Evolutionary conservation across 108 stramenopile genomes (phyloP).

Genomic region (Cyclotella atomus): DNA sequence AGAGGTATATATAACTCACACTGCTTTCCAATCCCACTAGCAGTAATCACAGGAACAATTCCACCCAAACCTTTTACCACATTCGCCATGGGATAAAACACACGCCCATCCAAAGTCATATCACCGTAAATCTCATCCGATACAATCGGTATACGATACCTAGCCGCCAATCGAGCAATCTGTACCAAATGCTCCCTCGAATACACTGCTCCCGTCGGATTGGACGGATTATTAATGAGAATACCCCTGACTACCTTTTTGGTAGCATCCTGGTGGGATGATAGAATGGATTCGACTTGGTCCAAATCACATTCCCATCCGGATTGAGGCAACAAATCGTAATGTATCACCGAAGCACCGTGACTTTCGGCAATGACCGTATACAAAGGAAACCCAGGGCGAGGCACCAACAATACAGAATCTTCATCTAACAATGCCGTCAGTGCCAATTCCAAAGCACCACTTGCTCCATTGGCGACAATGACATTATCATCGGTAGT

Average conservation of each 20-base stretch:
- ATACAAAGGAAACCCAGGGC: conserved; percentile 93
- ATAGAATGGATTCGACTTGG: conserved; percentile 68
- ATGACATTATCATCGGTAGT: conserved; percentile 82
- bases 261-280: no score
- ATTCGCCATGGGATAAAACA: conserved; percentile 77
- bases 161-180: conserved; percentile 67
- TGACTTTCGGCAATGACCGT: conserved; percentile 88
- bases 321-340: conserved; percentile 73
- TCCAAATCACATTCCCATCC: conserved; percentile 90
- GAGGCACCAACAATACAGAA: conserved; percentile 80
- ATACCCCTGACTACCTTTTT: conserved; percentile 71
- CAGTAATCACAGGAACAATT: conserved; percentile 83
- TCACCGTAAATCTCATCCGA: conserved; percentile 96
- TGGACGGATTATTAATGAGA: conserved; percentile 92
- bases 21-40: conserved; percentile 93
- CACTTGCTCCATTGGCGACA: conserved; percentile 90
- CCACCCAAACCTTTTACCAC: conserved; percentile 62
- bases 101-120: conserved; percentile 65
- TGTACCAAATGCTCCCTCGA: conserved; percentile 71
- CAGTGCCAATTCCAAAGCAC: conserved; percentile 86
- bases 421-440: conserved; percentile 76
- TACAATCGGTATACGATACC: conserved; percentile 75
- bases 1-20: conserved; percentile 41
- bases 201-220: conserved; percentile 93
- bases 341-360: conserved; percentile 79